phyloP scores from a whole-genome alignment of 2,329 filamentous ascomycete genomes.

The Stemphylium lycopersici region DNA sequence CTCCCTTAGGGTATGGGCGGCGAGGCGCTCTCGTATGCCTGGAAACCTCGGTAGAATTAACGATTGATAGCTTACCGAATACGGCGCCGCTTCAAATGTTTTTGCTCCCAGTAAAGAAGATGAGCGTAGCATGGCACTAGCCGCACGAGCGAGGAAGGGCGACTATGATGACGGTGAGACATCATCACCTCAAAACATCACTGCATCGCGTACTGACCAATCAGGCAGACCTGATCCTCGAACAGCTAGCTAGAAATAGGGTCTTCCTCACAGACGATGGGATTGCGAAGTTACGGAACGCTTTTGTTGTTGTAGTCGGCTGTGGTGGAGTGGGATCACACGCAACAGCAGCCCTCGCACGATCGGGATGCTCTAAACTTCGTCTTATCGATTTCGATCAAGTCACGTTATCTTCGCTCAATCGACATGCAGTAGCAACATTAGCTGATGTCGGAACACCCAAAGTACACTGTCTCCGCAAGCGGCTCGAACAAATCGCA shows the following conservation, averaged over 20 bases:
- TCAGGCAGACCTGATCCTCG: constrained; percentile 78
- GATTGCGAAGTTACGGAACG: constrained; percentile 75
- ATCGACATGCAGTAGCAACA: constrained; percentile 94
- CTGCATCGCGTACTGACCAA: constrained; percentile 4
- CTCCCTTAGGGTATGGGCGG: not conserved
- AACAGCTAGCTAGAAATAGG: constrained; percentile 91
- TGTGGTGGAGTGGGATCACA: constrained; percentile 96
- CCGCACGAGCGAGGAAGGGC: constrained; percentile 64
- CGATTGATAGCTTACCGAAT: constrained; percentile 63
- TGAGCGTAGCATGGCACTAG: constrained; percentile 63
- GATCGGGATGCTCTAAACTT: constrained; percentile 86
- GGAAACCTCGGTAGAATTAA: constrained; percentile 37
- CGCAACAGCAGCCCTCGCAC: constrained; percentile 80
- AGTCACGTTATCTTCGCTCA: constrained; percentile 91
- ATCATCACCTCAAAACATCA: not conserved
- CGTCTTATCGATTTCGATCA: constrained; percentile 97
- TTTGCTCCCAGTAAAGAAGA: constrained; percentile 59
- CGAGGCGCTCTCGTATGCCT: not conserved
- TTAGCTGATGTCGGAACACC: constrained; percentile 90
- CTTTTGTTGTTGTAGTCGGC: constrained; percentile 89
- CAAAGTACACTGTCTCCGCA: constrained; percentile 85
- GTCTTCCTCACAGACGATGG: constrained; percentile 88
- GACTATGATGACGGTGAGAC: constrained; percentile 67
- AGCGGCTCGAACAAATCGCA: constrained; percentile 80
- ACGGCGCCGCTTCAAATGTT: constrained; percentile 60